Evolutionary conservation across 1,139 yeast genomes (phyloP).

Genomic region (Nakaseomyces sp.): DNA sequence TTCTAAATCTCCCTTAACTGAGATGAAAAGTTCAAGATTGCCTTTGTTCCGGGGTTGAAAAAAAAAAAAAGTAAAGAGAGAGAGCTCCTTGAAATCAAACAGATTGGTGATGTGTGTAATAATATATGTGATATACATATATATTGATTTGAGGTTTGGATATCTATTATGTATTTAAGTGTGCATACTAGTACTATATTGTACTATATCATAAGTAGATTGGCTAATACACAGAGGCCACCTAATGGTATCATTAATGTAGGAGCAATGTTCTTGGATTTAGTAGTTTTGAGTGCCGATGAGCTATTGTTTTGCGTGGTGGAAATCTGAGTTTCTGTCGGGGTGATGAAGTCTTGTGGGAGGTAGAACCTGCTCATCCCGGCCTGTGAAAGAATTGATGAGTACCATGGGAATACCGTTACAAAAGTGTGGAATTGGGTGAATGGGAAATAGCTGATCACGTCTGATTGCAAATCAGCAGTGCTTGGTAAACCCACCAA

Average conservation of each 20-base stretch:
- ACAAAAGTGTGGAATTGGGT: slow-evolving; percentile 36
- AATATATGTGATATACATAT: too few species aligned
- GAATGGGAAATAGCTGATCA: slow-evolving; percentile 36
- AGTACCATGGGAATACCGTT: slow-evolving; percentile 39
- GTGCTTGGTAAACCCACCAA: slow-evolving; percentile 14
- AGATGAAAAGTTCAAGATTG: too few species aligned
- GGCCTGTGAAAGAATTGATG: slow-evolving; percentile 31
- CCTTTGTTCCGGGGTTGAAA: too few species aligned
- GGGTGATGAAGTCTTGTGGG: slow-evolving; percentile 33
- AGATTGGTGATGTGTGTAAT: too few species aligned
- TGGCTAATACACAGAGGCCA: background rate
- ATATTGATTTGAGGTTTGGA: too few species aligned
- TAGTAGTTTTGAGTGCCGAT: background rate
- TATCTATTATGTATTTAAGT: too few species aligned
- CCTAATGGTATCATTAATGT: background rate
- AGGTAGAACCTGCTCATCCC: slow-evolving; percentile 32
- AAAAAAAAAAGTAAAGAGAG: too few species aligned
- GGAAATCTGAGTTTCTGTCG: background rate
- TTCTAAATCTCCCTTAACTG: too few species aligned
- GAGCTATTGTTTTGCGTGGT: background rate
- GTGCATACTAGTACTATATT: too few species aligned
- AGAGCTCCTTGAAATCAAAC: too few species aligned
- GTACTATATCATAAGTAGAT: background rate
- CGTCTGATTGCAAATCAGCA: slow-evolving; percentile 27
- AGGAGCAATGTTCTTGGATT: background rate